Base-by-base conservation (phyloP, 345 rosid genomes). In the Carallia brachiata region DNA sequence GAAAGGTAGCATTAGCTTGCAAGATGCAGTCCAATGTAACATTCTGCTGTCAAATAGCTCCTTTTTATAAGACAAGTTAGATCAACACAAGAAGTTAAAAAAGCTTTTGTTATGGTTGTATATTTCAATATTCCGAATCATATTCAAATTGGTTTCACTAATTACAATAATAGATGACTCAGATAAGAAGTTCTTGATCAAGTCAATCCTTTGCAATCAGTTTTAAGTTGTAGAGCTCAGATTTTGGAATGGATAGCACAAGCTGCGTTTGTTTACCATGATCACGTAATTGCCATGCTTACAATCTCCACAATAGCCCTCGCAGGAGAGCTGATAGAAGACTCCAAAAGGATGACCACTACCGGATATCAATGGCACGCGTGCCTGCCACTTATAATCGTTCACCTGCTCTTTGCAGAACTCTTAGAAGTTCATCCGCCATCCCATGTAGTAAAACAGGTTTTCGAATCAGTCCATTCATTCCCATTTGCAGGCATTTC, bases 391-490 rank as follows among this genome's bases (percentile, higher is more conserved):
- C 37, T 84, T 75, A 83, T 47, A 75, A 34, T 32, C 82, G 85
- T 75, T 89, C 89, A 36, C 87, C 87, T 5, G 87, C 84, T 73
- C 76, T 81, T 74, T 87, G 94, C 75, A 95, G 66, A 75, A 83
- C 96, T 59, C 96, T 77, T 68, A 76, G 83, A 63, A 95, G 86
- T 70, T 95, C 99, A 31, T 90, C 89, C 23, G 92, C 92, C 89
- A 95, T 76, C 59, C 79, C 89, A 68, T 71, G 97, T 36, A 92
- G 82, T 57, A 90, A 86, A 67, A 88, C 96, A 4, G 99, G 99
- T 85, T 92, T 95, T 68, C 85, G 86, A 19, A 95, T 84, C 83
- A 95, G 69, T 34, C 97, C 96, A 69, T 95, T 92, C 93, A 95
- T 90, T 61, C 97, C 97, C 73, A 62, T 73, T 67, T 86, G 92